Base-by-base conservation (phyloP, 2,329 filamentous ascomycete species). In the Westerdykella ornata region DNA sequence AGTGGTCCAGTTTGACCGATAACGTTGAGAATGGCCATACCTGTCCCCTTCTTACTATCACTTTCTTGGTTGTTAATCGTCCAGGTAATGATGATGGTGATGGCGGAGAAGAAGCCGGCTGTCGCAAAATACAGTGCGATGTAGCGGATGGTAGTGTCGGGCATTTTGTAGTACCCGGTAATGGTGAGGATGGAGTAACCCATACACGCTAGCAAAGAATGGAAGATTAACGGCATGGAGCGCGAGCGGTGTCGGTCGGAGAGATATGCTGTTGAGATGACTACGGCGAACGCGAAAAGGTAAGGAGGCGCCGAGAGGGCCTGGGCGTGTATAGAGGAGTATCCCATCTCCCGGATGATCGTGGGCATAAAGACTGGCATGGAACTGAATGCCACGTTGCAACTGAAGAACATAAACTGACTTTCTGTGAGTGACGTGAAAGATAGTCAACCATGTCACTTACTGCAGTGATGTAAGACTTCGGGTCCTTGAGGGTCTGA, bases 361-460 rank as follows among this genome's bases (percentile, higher is more conserved):
- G 84, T 88, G 28, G 88, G 88, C 2, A 94, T 75, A 61, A 94
- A 94, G 37, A 92, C 85, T 2, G 88, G 88, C 60, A 94, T 80
- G 16, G 85, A 90, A 57, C 81, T 82, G 70, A 94, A 95, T 11
- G 88, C 84, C 62, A 94, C 84, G 66, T 95, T 94, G 58, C 84
- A 81, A 63, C 83, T 80, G 71, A 94, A 88, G 72, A 94, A 86
- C 78, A 94, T 94, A 53, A 78, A 66, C 54, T 61, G 15, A 19
- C 20, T 14, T 18, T 26, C 9, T 17, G 33, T 43, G 20, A 45
- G 39, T 18, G 19, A 14, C 13, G n/a, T 33, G 28, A 16, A 35
- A 15, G 37, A 36, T 33, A n/a, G 28, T 16, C 2, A 14, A 12
- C 18, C 6, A 14, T 15, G 32, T 5, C 5, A 61, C 71, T 56